phyloP scores from a whole-genome alignment of 805 yeast species.

The Wickerhamomyces chambardii region DNA sequence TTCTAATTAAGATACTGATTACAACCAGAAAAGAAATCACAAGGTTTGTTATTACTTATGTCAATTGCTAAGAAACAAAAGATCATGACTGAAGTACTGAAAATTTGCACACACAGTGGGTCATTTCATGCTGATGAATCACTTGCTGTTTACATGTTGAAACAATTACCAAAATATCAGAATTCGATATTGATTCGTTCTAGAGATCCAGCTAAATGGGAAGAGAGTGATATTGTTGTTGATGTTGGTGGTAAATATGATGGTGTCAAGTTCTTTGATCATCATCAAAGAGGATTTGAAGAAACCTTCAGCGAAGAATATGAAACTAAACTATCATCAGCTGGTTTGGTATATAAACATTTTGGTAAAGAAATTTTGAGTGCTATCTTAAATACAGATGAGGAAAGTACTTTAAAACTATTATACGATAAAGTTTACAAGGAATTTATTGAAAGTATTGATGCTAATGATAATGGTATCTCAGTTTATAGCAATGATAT shows the following conservation, averaged over 20 bases:
- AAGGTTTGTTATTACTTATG: too few species aligned
- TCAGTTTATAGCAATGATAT: constrained; percentile 51
- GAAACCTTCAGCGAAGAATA: constrained; percentile 60
- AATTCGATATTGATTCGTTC: constrained; percentile 72
- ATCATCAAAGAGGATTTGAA: constrained; percentile 88
- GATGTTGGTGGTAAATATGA: constrained; percentile 94
- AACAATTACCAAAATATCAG: constrained; percentile 56
- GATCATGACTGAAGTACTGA: constrained; percentile 25
- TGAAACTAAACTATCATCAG: constrained; percentile 81
- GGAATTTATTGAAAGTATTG: constrained; percentile 84
- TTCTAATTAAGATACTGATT: too few species aligned
- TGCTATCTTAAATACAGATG: constrained; percentile 33
- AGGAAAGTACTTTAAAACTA: constrained; percentile 40
- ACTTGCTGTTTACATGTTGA: constrained; percentile 82
- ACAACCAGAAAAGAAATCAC: too few species aligned
- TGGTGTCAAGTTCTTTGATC: constrained; percentile 81
- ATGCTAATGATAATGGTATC: constrained; percentile 95
- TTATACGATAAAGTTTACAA: constrained; percentile 73
- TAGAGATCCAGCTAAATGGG: constrained; percentile 78
- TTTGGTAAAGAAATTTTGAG: constrained; percentile 64
- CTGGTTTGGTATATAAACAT: constrained; percentile 88
- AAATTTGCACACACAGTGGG: constrained; percentile 88
- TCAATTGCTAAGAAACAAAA: constrained; percentile 18
- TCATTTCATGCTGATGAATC: constrained; percentile 97
- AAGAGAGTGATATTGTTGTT: constrained; percentile 81